Evolutionary conservation across 768 basidiomycete genomes (phyloP).

Genomic region (Hericium erinaceus): DNA sequence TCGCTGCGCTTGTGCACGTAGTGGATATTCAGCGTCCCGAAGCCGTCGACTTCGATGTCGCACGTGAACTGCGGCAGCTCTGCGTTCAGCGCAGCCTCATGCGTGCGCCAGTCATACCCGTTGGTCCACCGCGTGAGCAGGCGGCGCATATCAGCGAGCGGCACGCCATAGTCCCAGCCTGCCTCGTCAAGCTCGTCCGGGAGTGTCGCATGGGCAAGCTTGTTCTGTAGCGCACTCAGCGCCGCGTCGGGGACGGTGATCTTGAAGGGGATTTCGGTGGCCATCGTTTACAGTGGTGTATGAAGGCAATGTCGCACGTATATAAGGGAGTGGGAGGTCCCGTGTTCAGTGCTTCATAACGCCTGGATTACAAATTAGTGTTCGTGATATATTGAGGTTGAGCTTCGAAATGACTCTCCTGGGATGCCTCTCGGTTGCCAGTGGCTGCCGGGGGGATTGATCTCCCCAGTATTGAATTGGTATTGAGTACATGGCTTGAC

Average conservation of each 20-base stretch:
- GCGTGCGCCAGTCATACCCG: constrained; percentile 22
- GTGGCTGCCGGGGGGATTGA: no score
- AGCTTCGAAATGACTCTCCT: no score
- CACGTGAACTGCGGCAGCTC: constrained; percentile 27
- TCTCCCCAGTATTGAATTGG: no score
- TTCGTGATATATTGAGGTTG: no score
- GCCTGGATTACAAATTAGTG: no score
- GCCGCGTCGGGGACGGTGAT: constrained; percentile 36
- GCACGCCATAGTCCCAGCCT: constrained; percentile 40
- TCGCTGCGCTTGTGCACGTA: constrained; percentile 26
- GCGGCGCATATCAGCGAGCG: constrained; percentile 18
- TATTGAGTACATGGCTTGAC: no score
- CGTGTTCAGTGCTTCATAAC: no score
- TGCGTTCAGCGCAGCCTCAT: constrained; percentile 22
- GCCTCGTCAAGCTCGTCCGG: constrained; percentile 51
- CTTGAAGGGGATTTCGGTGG: constrained; percentile 33
- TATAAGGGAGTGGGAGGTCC: no score
- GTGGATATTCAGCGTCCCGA: constrained; percentile 24
- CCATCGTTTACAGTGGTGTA: neutral
- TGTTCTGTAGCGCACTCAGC: constrained; percentile 31
- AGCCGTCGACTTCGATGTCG: constrained; percentile 24
- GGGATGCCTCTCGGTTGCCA: no score
- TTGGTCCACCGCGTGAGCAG: constrained; percentile 21
- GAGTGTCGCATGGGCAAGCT: constrained; percentile 38
- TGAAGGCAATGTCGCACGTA: no score